Percentiles rank a stretch among this genome's conserved stretches.
phyloP scores from a whole-genome alignment of 441 rosid species.

The Syzygium syzygioides region DNA sequence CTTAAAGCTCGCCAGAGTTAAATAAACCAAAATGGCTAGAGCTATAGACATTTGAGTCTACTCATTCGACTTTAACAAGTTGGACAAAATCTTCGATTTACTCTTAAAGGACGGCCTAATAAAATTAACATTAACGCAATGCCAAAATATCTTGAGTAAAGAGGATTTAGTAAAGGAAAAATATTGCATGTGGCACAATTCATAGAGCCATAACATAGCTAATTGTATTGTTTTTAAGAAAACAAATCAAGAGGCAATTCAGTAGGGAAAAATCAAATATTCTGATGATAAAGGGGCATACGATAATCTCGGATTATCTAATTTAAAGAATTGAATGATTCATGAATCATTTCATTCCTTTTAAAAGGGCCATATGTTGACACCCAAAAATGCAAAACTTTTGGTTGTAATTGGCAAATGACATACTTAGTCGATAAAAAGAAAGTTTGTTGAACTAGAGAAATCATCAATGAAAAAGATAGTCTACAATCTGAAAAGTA shows the following conservation, averaged over 20 bases:
- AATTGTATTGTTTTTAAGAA: neutral
- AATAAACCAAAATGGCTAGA: neutral
- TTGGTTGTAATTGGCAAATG: rapidly evolving
- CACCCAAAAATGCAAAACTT: neutral
- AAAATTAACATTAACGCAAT: neutral
- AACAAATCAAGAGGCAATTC: neutral
- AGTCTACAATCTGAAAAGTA: neutral
- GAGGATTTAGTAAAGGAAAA: neutral
- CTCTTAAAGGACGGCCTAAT: neutral
- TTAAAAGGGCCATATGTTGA: neutral
- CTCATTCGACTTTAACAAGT: neutral
- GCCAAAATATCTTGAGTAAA: neutral
- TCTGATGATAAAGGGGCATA: neutral
- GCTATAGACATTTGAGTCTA: neutral
- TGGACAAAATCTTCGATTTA: neutral
- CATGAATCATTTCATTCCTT: neutral
- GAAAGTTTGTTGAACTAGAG: neutral
- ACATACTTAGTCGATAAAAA: neutral
- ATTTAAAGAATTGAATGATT: neutral
- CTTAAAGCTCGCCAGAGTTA: neutral
- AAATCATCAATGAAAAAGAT: neutral
- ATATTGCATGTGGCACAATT: neutral
- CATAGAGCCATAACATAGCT: neutral
- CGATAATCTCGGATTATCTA: neutral
- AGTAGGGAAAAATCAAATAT: neutral